Evolutionary conservation across 2,329 filamentous ascomycete species (phyloP), one percentile per base, ranked within the genome.

Genomic region (Diaporthe nobilis): DNA sequence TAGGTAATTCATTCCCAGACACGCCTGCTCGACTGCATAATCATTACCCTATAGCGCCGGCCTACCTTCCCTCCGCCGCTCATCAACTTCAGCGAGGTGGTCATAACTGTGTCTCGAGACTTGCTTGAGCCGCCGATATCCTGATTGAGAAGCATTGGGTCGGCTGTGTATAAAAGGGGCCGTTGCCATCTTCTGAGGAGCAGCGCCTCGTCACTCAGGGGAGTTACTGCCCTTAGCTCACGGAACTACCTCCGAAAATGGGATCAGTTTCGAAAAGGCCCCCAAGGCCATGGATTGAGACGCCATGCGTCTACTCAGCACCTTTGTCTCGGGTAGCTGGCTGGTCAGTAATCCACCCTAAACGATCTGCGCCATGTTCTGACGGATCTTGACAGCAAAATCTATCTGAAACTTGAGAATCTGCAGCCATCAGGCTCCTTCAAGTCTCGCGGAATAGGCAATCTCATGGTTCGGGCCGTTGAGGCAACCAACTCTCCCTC

Each of bases 361-460:
- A n/a, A 0, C 25, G 1, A 22, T 9, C 4, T 2, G 12, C 39
- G 39, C 55, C 57, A 34, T 44, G 9, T 49, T 12, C 72, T 31
- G 58, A 61, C 17, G n/a, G 25, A 9, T 8, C 7, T 4, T 34
- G n/a, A 37, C 77, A 88, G 94, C 87, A 92, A 93, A 85, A 90
- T 97, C 85, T 94, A 93, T 83, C 91, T 97, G 81, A 97, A 97
- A 83, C 90, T 96, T 75, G 94, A 97, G 80, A 94, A 93, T 81
- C 88, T 94, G 75, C 95, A 97, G 83, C 95, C 94, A 10, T 93
- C 93, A 10, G 94, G 94, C 77, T 95, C 94, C 22, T 97, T 97
- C 91, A 96, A 97, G 84, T 95, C 94, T 58, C 89, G 91, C 80
- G 94, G 93, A 73, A 91, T 96, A 79, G 94, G 94, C 79, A 90